Conservation (phyloP, 495 filamentous ascomycete genomes). For the Penicillium alfredii region DNA sequence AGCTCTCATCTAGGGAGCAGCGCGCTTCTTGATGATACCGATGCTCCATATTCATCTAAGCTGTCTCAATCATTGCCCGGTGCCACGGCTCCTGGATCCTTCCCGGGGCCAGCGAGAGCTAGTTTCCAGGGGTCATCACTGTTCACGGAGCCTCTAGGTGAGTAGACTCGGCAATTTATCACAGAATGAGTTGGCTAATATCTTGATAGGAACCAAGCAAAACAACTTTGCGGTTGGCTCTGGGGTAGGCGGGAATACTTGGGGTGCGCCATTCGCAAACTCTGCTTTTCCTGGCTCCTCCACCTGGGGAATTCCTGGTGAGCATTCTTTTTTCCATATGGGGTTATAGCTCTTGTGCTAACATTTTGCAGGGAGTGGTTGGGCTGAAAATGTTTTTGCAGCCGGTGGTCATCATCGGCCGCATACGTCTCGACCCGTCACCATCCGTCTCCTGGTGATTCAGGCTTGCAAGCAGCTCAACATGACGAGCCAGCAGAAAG, state of each 20-base stretch:
- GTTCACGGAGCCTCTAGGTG: constrained; percentile 47
- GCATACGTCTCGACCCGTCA: constrained; percentile 47
- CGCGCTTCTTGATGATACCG: constrained; percentile 79
- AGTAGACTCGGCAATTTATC: constrained; percentile 23
- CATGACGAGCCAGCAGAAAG: constrained; percentile 29
- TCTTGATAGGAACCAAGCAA: constrained; percentile 26
- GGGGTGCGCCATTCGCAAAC: constrained; percentile 40
- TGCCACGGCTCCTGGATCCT: constrained; percentile 25
- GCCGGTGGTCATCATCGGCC: constrained; percentile 38
- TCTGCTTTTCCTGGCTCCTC: constrained; percentile 35
- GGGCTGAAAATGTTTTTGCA: constrained; percentile 49
- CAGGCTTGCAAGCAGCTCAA: constrained; percentile 55
- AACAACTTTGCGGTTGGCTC: constrained; percentile 28
- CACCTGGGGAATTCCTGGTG: constrained; percentile 41
- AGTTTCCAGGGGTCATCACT: constrained; percentile 44
- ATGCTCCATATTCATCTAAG: constrained; percentile 45
- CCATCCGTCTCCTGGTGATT: constrained; percentile 53
- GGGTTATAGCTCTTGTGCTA: constrained; percentile 19
- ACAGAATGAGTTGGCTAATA: constrained; percentile 11
- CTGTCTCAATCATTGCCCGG: constrained; percentile 39
- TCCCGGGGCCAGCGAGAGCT: constrained; percentile 35
- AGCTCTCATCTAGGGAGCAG: constrained; percentile 86
- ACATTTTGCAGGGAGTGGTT: constrained; percentile 37
- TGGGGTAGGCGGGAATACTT: constrained; percentile 32
- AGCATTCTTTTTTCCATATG: no score